These are phyloP conservation scores for Xylaria sp. DNA, from an alignment of 2,329 filamentous ascomycete species.

Conservation along the genomic window DNA sequence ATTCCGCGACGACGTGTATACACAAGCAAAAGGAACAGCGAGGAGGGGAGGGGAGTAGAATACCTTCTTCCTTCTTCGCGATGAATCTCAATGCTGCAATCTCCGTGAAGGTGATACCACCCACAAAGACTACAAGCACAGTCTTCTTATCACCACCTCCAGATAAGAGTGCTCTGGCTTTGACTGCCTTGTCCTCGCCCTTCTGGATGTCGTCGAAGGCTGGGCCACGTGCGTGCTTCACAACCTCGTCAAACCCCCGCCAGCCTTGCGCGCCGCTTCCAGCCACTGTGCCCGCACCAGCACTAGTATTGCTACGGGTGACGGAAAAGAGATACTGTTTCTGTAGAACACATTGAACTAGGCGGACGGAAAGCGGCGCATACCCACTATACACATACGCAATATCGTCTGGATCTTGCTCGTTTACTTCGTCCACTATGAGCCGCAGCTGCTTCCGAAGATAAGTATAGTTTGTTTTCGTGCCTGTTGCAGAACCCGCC, in stretches of 20 bases:
- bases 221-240: constrained; percentile 86
- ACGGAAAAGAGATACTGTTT: constrained; percentile 84
- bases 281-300: constrained; percentile 60
- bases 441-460: constrained; percentile 87
- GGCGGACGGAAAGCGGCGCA: constrained; percentile 87
- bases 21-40: constrained; percentile 20
- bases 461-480: constrained; percentile 90
- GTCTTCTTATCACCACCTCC: constrained; percentile 82
- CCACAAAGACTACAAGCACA: constrained; percentile 95
- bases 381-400: constrained; percentile 99
- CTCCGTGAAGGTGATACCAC: constrained; percentile 96
- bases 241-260: constrained; percentile 91
- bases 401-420: constrained; percentile 92
- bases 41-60: constrained; percentile 21
- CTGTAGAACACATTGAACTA: constrained; percentile 92
- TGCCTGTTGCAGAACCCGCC: constrained; percentile 65
- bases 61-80: constrained; percentile 81
- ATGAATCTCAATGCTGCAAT: constrained; percentile 94
- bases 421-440: constrained; percentile 96
- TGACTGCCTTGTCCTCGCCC: constrained; percentile 91
- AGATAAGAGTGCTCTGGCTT: constrained; percentile 84
- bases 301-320: constrained; percentile 69
- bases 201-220: constrained; percentile 94
- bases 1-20: constrained; percentile 32
- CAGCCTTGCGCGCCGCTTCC: constrained; percentile 79